These are phyloP conservation scores for Umbelopsis isabellina DNA, from an alignment of 192 early-diverging fungal genomes.

Conservation along the genomic window DNA sequence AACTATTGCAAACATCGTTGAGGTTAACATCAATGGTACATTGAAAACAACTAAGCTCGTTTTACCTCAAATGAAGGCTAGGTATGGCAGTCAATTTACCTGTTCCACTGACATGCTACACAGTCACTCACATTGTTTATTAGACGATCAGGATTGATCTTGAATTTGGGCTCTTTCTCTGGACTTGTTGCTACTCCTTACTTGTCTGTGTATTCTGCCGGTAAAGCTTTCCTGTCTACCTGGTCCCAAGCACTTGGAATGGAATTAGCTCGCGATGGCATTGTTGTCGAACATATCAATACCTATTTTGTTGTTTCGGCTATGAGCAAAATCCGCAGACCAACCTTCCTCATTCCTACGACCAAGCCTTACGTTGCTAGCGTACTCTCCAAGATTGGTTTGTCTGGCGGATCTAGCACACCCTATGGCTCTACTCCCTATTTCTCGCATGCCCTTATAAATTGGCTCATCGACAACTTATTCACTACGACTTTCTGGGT, in stretches of 20 bases:
- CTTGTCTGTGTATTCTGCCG: slow-evolving; percentile 89
- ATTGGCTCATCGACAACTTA: slow-evolving; percentile 70
- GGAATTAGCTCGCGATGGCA: slow-evolving; percentile 69
- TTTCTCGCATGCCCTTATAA: slow-evolving; percentile 67
- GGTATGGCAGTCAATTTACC: slow-evolving; percentile 28
- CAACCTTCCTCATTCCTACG: slow-evolving; percentile 80
- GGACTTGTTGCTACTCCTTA: slow-evolving; percentile 83
- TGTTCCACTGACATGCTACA: background rate
- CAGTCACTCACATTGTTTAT: background rate
- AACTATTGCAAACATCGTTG: slow-evolving; percentile 72
- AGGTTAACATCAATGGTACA: slow-evolving; percentile 85
- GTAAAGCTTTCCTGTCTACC: slow-evolving; percentile 89
- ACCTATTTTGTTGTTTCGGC: slow-evolving; percentile 95
- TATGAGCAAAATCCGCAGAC: slow-evolving; percentile 91
- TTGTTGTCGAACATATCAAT: slow-evolving; percentile 91
- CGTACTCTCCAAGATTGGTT: slow-evolving; percentile 73
- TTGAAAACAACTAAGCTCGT: slow-evolving; percentile 81
- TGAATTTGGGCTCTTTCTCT: slow-evolving; percentile 93
- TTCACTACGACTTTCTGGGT: slow-evolving; percentile 62
- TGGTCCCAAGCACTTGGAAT: slow-evolving; percentile 89
- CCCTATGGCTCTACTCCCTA: slow-evolving; percentile 70
- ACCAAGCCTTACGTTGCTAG: slow-evolving; percentile 76
- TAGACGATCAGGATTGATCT: slow-evolving; percentile 78
- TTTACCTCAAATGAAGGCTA: slow-evolving; percentile 78
- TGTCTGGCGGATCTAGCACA: slow-evolving; percentile 62